Conservation (phyloP, 2,329 filamentous ascomycete species). For the Colletotrichum gloeosporioides region DNA sequence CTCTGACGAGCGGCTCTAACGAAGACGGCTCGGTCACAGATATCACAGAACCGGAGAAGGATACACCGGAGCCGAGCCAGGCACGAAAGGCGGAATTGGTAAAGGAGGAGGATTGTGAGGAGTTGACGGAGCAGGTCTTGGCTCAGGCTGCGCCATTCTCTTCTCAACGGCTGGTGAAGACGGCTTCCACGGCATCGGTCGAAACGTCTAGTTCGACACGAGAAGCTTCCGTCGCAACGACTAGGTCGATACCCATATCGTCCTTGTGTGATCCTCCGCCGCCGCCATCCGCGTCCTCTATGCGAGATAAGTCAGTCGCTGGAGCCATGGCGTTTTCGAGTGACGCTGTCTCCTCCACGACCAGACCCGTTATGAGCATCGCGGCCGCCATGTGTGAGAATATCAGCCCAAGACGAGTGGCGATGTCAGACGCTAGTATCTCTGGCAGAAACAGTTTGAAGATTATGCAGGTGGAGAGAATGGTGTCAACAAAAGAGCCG, state of each 20-base stretch:
- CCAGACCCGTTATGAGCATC: slow-evolving; percentile 12
- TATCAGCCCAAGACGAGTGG: neutral
- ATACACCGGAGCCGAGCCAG: slow-evolving; percentile 44
- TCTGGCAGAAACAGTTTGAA: neutral
- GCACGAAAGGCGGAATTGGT: slow-evolving; percentile 34
- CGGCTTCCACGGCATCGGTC: neutral
- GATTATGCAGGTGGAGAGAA: neutral
- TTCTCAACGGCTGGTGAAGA: neutral
- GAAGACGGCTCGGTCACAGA: slow-evolving; percentile 43
- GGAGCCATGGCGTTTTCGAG: neutral
- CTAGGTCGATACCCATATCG: slow-evolving; percentile 14
- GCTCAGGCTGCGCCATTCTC: slow-evolving; percentile 18
- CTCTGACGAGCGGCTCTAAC: slow-evolving; percentile 36
- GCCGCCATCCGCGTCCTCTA: neutral
- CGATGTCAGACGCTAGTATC: neutral
- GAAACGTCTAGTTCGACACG: neutral
- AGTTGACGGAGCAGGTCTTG: slow-evolving; percentile 15
- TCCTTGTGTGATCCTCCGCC: slow-evolving; percentile 18
- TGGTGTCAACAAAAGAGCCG: neutral
- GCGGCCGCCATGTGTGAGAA: slow-evolving; percentile 3
- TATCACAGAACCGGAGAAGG: slow-evolving; percentile 56
- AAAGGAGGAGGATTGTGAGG: slow-evolving; percentile 38
- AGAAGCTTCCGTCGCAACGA: neutral
- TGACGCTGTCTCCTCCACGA: neutral
- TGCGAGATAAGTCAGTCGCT: neutral